phyloP scores from a whole-genome alignment of 2,329 filamentous ascomycete genomes.

The Penicillium vulpinum region DNA sequence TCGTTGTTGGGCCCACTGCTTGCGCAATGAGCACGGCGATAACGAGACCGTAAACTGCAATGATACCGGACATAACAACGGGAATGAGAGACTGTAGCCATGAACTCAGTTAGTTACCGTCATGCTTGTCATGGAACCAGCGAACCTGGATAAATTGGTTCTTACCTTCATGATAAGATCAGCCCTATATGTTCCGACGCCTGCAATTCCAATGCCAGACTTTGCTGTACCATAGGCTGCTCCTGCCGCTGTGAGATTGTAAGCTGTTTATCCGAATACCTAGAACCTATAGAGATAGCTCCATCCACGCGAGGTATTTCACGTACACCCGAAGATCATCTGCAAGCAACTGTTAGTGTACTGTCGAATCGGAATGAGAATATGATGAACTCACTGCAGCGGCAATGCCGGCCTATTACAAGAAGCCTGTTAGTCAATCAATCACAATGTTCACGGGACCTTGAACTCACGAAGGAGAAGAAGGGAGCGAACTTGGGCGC shows the following conservation, averaged over 20 bases:
- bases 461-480: constrained; percentile 62
- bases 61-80: constrained; percentile 94
- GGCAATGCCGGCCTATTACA: constrained; percentile 50
- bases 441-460: not conserved
- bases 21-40: constrained; percentile 94
- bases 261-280: constrained; percentile 16
- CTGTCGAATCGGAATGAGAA: constrained; percentile 1
- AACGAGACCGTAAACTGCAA: constrained; percentile 96
- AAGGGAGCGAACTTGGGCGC: constrained; percentile 67
- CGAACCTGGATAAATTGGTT: not conserved
- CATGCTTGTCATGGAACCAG: not conserved
- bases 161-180: constrained; percentile 69
- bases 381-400: constrained; percentile 44
- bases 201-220: constrained; percentile 67
- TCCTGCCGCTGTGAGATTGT: constrained; percentile 55
- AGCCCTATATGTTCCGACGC: constrained; percentile 65
- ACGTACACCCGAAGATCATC: constrained; percentile 56
- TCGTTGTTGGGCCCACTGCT: constrained; percentile 70
- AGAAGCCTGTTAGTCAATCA: constrained; percentile 26
- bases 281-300: not conserved
- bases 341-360: constrained; percentile 33
- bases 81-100: constrained; percentile 49
- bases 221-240: constrained; percentile 69
- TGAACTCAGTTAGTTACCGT: constrained; percentile 21
- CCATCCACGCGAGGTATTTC: constrained; percentile 11